phyloP scores from a whole-genome alignment of 306 rosid species.

The Castanea crenata region DNA sequence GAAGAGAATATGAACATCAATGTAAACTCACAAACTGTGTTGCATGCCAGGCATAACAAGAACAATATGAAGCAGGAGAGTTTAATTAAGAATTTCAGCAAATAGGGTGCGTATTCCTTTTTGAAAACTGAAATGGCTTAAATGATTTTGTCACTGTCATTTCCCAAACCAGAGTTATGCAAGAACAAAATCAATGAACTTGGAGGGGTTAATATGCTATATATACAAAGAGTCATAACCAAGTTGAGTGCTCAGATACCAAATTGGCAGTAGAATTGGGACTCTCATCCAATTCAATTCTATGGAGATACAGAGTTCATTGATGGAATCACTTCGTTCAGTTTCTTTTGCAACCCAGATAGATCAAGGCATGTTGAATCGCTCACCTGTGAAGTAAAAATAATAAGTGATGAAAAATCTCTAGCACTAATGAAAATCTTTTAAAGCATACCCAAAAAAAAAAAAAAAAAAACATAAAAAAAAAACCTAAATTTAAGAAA shows the following conservation, averaged over 20 bases:
- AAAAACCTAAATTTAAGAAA: not conserved
- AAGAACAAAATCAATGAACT: not conserved
- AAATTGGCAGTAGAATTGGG: not conserved
- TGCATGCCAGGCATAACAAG: not conserved
- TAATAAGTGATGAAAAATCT: not conserved
- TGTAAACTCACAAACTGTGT: not conserved
- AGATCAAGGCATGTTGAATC: slow-evolving; percentile 26
- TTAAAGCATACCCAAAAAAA: not conserved
- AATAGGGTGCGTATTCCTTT: not conserved
- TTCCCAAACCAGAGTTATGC: not conserved
- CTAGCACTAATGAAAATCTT: not conserved
- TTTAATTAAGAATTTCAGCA: not conserved
- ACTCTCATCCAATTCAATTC: slow-evolving; percentile 1
- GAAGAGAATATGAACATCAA: not conserved
- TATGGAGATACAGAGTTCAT: slow-evolving; percentile 2
- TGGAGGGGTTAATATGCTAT: not conserved
- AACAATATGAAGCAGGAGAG: not conserved
- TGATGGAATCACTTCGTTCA: slow-evolving; percentile 33
- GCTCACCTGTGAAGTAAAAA: slow-evolving; percentile 37
- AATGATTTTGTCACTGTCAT: not conserved
- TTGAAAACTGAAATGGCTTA: no score
- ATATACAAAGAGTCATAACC: not conserved
- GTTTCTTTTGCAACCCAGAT: slow-evolving; percentile 45
- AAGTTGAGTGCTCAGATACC: not conserved
- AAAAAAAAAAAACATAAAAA: no score